These are phyloP conservation scores for Teunomyces lycoperdinae DNA, from an alignment of 805 yeast genomes.

Conservation along the genomic window DNA sequence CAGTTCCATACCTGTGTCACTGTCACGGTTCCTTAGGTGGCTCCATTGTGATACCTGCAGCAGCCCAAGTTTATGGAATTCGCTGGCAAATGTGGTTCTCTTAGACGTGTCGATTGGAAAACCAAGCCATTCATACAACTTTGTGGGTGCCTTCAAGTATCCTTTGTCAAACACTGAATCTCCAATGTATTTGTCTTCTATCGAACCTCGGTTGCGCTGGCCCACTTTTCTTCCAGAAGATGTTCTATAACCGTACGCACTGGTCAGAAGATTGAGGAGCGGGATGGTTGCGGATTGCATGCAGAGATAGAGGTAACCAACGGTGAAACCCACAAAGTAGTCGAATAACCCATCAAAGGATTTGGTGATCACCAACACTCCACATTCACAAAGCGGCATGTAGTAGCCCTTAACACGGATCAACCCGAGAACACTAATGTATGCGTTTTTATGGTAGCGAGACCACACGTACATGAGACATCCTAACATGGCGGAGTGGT, in stretches of 20 bases:
- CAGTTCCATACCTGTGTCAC: too few species aligned
- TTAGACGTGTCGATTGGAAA: conserved; percentile 21
- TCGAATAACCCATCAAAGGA: conserved; percentile 42
- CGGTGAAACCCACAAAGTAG: conserved; percentile 48
- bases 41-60: background rate
- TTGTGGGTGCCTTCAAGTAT: conserved; percentile 53
- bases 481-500: conserved; percentile 44
- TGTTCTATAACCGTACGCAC: conserved; percentile 19
- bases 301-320: conserved; percentile 62
- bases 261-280: conserved; percentile 36
- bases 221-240: conserved; percentile 31
- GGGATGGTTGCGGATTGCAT: conserved; percentile 55
- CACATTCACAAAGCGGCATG: conserved; percentile 43
- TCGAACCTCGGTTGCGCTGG: conserved; percentile 8
- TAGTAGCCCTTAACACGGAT: conserved; percentile 56
- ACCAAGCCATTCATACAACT: conserved; percentile 30
- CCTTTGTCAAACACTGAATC: conserved; percentile 53
- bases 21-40: too few species aligned
- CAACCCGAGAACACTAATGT: conserved; percentile 51
- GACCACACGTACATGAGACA: conserved; percentile 65
- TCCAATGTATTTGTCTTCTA: conserved; percentile 17
- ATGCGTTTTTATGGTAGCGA: conserved; percentile 49
- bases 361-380: conserved; percentile 34
- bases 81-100: conserved; percentile 6
- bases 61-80: background rate